A percentile compares a stretch with the other conserved stretches of the same genome.
These are phyloP conservation scores for Suhomyces terraborum DNA, from an alignment of 1,139 yeast species.

Conservation along the genomic window DNA sequence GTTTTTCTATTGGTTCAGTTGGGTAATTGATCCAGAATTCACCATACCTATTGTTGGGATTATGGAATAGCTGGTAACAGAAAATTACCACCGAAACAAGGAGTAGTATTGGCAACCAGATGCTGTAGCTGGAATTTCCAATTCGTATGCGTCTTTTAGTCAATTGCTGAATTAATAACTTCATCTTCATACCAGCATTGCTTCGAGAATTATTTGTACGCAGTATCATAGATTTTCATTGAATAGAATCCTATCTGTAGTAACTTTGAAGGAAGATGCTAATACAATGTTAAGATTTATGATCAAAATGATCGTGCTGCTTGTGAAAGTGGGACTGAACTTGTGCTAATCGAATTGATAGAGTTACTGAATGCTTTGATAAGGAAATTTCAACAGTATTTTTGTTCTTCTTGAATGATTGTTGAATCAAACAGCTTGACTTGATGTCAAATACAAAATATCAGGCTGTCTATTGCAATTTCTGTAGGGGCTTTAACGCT, in stretches of 20 bases:
- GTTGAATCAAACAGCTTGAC: no score
- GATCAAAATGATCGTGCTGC: no score
- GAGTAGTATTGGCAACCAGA: background rate
- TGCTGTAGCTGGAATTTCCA: background rate
- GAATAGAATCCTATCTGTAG: background rate
- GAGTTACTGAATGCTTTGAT: no score
- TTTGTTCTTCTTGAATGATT: no score
- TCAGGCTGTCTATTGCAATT: no score
- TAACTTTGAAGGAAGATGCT: no score
- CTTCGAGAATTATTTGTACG: background rate
- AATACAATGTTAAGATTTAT: no score
- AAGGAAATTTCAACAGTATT: no score
- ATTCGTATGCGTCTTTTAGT: background rate
- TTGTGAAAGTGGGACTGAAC: no score
- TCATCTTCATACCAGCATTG: background rate
- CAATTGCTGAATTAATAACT: background rate
- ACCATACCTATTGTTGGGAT: constrained; percentile 3
- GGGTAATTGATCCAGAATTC: constrained; percentile 11
- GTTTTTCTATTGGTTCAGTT: constrained; percentile 1
- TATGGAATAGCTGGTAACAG: background rate
- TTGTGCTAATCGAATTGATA: no score
- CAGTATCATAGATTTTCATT: background rate
- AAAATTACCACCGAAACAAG: background rate
- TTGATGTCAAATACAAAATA: no score
- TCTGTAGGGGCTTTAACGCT: no score